phyloP scores from a whole-genome alignment of 2,329 filamentous ascomycete genomes.

The Cladosporium colombiae region DNA sequence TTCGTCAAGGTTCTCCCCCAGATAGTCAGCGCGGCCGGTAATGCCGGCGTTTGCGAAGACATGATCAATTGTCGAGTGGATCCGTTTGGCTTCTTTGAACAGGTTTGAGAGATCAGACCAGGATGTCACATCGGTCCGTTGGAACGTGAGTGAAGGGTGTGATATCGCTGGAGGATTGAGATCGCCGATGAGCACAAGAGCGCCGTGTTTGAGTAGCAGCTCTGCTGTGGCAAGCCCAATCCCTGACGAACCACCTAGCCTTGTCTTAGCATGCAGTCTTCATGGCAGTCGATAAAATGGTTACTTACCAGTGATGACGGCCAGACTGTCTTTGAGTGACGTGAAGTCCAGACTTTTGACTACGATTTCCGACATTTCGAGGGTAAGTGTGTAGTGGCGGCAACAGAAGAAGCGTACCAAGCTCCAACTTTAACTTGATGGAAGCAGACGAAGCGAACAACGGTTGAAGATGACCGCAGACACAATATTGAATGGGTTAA shows the following conservation, averaged over 20 bases:
- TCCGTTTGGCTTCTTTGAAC: slow-evolving; percentile 53
- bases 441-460: background rate
- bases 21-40: slow-evolving; percentile 43
- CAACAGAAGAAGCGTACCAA: background rate
- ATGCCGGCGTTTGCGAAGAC: slow-evolving; percentile 60
- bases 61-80: slow-evolving; percentile 47
- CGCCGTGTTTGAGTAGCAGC: slow-evolving; percentile 55
- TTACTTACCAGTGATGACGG: slow-evolving; percentile 29
- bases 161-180: slow-evolving; percentile 45
- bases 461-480: background rate
- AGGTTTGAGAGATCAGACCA: slow-evolving; percentile 55
- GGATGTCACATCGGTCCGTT: slow-evolving; percentile 50
- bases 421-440: background rate
- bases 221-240: slow-evolving; percentile 60
- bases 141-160: slow-evolving; percentile 41
- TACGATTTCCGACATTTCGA: slow-evolving; percentile 30
- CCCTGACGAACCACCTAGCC: slow-evolving; percentile 57
- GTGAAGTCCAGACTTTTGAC: slow-evolving; percentile 29
- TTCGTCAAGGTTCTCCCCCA: slow-evolving; percentile 40
- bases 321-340: slow-evolving; percentile 28
- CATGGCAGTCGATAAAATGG: background rate
- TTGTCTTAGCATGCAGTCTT: background rate
- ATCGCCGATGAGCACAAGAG: slow-evolving; percentile 58
- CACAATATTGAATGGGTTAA: background rate
- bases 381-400: too few relatives aligned